Conservation (phyloP, 257 asterid species). For the Primulina huaijiensis region DNA sequence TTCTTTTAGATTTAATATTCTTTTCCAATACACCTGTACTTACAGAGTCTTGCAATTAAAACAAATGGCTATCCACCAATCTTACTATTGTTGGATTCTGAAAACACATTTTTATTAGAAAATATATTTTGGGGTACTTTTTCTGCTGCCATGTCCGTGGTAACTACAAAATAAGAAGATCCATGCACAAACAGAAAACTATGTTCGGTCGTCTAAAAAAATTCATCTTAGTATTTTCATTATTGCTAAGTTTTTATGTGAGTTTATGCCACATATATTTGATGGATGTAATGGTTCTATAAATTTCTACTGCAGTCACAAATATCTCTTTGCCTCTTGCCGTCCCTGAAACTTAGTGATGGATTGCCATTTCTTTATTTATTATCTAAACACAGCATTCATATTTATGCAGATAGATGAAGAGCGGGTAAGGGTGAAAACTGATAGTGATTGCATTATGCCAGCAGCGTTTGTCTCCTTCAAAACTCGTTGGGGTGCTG, state of each 20-base stretch:
- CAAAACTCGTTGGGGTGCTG: constrained; percentile 90
- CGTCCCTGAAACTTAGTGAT: constrained; percentile 1
- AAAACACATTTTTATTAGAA: neutral
- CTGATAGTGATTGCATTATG: constrained; percentile 59
- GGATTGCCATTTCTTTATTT: constrained; percentile 16
- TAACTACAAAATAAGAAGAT: neutral
- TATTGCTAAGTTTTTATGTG: constrained; percentile 9
- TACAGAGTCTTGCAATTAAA: constrained; percentile 1
- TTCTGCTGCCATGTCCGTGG: neutral
- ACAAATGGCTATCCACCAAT: constrained; percentile 6
- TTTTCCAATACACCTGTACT: constrained; percentile 1
- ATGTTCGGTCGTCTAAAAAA: constrained; percentile 11
- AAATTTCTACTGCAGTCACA: constrained; percentile 1
- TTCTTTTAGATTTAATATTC: constrained; percentile 16
- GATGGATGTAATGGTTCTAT: neutral
- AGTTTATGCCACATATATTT: neutral
- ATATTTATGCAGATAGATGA: constrained; percentile 52
- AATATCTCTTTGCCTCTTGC: constrained; percentile 5
- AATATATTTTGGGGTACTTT: neutral
- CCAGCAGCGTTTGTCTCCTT: constrained; percentile 92
- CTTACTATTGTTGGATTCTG: constrained; percentile 1
- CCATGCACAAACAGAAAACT: neutral
- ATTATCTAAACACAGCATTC: constrained; percentile 23
- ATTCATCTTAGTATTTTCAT: neutral
- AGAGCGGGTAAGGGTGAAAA: constrained; percentile 60